Base-by-base conservation (phyloP, 768 basidiomycete genomes). In the Ramaria sp. region DNA sequence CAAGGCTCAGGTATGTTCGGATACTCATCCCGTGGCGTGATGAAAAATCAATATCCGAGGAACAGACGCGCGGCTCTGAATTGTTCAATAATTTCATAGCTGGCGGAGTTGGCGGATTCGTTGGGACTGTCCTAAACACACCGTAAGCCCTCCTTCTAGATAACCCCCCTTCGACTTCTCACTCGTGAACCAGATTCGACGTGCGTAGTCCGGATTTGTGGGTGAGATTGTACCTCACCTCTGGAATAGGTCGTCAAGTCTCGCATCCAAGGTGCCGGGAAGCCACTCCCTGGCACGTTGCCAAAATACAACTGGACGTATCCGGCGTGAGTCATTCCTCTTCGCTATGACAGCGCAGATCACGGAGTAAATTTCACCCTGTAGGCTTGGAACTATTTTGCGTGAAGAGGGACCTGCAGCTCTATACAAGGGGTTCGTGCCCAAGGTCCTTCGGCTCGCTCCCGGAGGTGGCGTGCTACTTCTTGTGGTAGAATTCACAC, bases 271-370 rank as follows among this genome's bases (percentile, higher is more conserved):
- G 84, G 88, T 45, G 71, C 80, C 19, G 73, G 73, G 42, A 81
- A 76, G 61, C 64, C 75, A 30, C 79, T 64, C 3, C 61, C 86
- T 0, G 91, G 90, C 15, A 81, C 83, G n/a, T 70, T 70, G 1
- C 87, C 88, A 19, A 94, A 92, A 66, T 93, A 94, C 72, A 88
- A 88, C 71, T 96, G 94, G 94, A 86, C 94, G 54, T 93, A 94
- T 73, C 93, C 94, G 15, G 88, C 90, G 59, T 80, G 62, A 34
- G 72, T 59, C 53, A 57, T 58, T 50, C 33, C 27, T 45, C 37
- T 39, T 58, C 39, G 45, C 33, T 60, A 33, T 34, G 42, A 7
- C 11, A 42, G 12, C 30, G 17, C 46, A 15, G 27, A 51, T 45
- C 33, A 41, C 47, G 19, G 39, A 37, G 22, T 5, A 13, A 13